Conservation (phyloP, 805 yeast species). For the Candida silvatica region DNA sequence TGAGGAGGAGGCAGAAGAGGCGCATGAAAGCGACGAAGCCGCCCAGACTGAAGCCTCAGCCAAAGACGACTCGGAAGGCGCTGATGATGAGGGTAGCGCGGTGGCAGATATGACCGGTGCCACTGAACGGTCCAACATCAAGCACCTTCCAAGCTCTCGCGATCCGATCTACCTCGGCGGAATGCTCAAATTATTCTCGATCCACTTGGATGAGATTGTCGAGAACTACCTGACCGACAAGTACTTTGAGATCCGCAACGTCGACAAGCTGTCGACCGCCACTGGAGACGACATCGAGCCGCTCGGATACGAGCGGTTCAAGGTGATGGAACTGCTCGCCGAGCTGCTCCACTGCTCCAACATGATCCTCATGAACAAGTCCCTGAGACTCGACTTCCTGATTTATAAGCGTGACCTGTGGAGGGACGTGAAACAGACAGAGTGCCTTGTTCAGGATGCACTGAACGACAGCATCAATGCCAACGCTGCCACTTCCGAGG, state of each 20-base stretch:
- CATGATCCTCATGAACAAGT: constrained; percentile 83
- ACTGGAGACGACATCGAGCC: constrained; percentile 54
- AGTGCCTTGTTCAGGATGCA: constrained; percentile 28
- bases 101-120: neutral
- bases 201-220: constrained; percentile 22
- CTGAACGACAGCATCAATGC: constrained; percentile 23
- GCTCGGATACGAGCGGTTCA: constrained; percentile 84
- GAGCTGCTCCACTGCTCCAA: constrained; percentile 93
- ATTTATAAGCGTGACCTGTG: constrained; percentile 63
- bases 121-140: constrained; percentile 4
- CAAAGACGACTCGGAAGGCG: constrained; percentile 1
- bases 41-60: constrained; percentile 3
- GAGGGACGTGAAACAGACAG: constrained; percentile 43
- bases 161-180: constrained; percentile 91
- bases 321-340: constrained; percentile 84
- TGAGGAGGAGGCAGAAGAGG: neutral
- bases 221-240: constrained; percentile 23
- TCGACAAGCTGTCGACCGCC: constrained; percentile 32
- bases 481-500: constrained; percentile 9
- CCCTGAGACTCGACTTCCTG: constrained; percentile 49
- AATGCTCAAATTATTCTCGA: constrained; percentile 68
- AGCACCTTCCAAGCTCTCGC: constrained; percentile 72
- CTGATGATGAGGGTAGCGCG: constrained; percentile 5
- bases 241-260: constrained; percentile 10
- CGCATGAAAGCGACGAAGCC: too few species aligned